Evolutionary conservation across 2,329 filamentous ascomycete genomes (phyloP), one percentile per base, ranked within the genome.

Genomic region (Ophiocordyceps camponoti-saundersi): DNA sequence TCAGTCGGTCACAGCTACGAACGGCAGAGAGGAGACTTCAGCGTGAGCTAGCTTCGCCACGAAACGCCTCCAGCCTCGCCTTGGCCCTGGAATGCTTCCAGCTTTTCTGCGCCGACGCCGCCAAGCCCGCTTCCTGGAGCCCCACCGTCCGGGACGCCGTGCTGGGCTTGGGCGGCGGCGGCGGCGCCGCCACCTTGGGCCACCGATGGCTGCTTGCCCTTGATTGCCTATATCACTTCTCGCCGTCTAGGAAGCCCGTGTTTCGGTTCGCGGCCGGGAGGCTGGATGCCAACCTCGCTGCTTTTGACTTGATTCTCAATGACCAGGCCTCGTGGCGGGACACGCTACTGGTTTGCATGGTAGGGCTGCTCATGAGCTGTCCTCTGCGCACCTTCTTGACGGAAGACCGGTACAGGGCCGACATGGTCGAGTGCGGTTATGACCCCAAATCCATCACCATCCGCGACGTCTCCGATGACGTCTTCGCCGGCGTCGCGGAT

Each of bases 171-270:
- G 50, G 51, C 0, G 26, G 26, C 26, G 26, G 26, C 26, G 26
- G 26, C 26, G 26, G 26, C 26, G 53, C 57, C 32, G 52, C 54
- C 26, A 45, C 39, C 2, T 56, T 57, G 5, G 47, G 47, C 0
- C 57, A 72, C 45, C 53, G 56, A n/a, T 77, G 72, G 72, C 59
- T 78, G 0, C 61, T 78, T 1, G 74, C 68, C 0, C 62, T 78
- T 1, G 75, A 78, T 53, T 72, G 72, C 2, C 55, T 76, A 6
- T 78, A 79, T 47, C 73, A 78, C 54, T 78, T 77, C 53, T 61
- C 60, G 0, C 75, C 73, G 0, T 75, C 72, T 0, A 61, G 74
- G 15, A 61, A 58, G 47, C 65, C 67, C 0, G 53, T 76, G 2
- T 63, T 77, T 15, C 48, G 57, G 8, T 61, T 69, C 42, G 64